Evolutionary conservation across 148 eudicot genomes (phyloP), one percentile per base, ranked within the genome.

Genomic region (Nepenthes gracilis): DNA sequence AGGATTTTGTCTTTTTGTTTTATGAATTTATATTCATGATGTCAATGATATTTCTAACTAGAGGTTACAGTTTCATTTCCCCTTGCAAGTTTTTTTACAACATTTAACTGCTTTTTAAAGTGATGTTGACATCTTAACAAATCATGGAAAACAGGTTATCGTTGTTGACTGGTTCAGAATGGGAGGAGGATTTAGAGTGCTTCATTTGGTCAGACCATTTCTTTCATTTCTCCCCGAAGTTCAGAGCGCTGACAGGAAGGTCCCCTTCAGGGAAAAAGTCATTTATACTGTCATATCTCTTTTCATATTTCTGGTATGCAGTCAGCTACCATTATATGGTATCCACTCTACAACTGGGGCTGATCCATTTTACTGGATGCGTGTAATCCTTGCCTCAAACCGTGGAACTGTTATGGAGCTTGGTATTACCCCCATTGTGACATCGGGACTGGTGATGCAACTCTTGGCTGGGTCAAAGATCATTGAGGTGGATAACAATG

Each of bases 341-440:
- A 88, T 85, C 45, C 93, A 85, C 71, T 85, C 96, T 14, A 83
- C 90, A 5, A 83, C 93, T 0, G 93, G 89, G 4, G 93, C 83
- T 1, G 96, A 89, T 50, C 96, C 96, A 0, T 89, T 89, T 67
- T 89, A 89, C 50, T 85, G 96, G 96, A 89, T 89, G 93, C 96
- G 93, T 77, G 96, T 81, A 43, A 89, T 89, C 64, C 93, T 89
- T 47, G 96, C 96, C 56, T 85, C 93, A 47, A 89, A 76, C 64
- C 85, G 96, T 65, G 96, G 96, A 45, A 89, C 96, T 2, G 93
- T 89, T 40, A 89, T 89, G 96, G 96, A 89, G 75, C 84, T 89
- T n/a, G 96, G 96, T 57, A 89, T 89, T 79, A 89, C 96, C 58
- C 96, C 96, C 40, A 85, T 89, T 76, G 96, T 89, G 53, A 89